These are phyloP conservation scores for Talaromyces ruber DNA, from an alignment of 495 filamentous ascomycete species.

Conservation along the genomic window DNA sequence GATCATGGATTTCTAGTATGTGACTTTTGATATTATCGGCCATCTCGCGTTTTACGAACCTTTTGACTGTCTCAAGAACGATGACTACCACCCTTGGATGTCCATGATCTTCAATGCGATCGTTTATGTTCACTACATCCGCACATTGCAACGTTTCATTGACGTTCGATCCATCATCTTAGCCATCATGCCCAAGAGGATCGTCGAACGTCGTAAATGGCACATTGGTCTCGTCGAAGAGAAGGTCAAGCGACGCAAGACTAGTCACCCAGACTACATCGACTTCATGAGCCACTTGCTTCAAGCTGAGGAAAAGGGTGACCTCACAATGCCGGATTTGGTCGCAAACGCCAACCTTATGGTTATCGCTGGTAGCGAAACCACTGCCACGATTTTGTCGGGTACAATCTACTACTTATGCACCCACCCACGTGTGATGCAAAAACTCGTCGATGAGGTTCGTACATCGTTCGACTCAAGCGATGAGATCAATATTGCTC, in stretches of 20 bases:
- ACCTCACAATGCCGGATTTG: background rate
- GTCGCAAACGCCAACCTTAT: slow-evolving; percentile 26
- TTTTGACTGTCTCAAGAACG: slow-evolving; percentile 35
- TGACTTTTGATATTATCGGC: slow-evolving; percentile 41
- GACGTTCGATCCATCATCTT: background rate
- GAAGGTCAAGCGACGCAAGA: background rate
- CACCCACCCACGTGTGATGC: slow-evolving; percentile 38
- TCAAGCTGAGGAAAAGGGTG: background rate
- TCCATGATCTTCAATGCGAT: slow-evolving; percentile 23
- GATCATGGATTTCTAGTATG: slow-evolving; percentile 12
- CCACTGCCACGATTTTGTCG: slow-evolving; percentile 43
- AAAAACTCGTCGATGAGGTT: slow-evolving; percentile 50
- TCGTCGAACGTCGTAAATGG: slow-evolving; percentile 1
- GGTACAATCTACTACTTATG: slow-evolving; percentile 49
- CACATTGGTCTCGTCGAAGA: slow-evolving; percentile 1
- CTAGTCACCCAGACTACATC: background rate
- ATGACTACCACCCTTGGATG: slow-evolving; percentile 40
- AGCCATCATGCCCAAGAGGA: background rate
- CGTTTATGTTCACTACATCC: background rate
- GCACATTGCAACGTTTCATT: background rate
- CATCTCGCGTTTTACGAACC: slow-evolving; percentile 43
- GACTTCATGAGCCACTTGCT: slow-evolving; percentile 1
- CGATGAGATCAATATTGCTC: slow-evolving; percentile 22
- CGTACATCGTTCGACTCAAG: slow-evolving; percentile 28
- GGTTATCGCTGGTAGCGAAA: slow-evolving; percentile 49